phyloP scores from a whole-genome alignment of 129 eudicot species.

The Silybum marianum region DNA sequence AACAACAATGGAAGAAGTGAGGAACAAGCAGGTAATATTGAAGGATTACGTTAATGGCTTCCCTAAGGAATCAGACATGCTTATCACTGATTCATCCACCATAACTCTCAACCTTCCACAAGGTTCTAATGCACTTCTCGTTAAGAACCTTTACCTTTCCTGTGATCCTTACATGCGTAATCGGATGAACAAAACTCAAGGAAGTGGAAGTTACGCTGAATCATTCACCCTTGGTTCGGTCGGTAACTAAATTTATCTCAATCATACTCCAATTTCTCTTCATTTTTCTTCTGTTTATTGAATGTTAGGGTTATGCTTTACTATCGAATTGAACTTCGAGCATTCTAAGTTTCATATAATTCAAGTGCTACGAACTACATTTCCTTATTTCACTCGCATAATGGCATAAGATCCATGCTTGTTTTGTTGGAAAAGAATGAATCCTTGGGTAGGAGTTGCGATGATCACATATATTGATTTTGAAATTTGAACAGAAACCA shows the following conservation, averaged over 20 bases:
- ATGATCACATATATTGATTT: no score
- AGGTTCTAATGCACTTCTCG: constrained; percentile 10
- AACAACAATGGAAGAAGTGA: constrained; percentile 21
- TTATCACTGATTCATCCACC: background rate
- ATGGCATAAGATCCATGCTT: no score
- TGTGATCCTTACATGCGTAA: constrained; percentile 34
- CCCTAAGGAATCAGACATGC: constrained; percentile 25
- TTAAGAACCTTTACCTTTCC: constrained; percentile 29
- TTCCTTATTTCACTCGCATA: no score
- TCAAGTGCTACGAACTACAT: background rate
- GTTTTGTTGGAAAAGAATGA: no score
- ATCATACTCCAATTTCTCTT: background rate
- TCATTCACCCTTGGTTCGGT: constrained; percentile 33
- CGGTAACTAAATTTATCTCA: background rate
- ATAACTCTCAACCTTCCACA: constrained; percentile 9
- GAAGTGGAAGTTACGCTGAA: constrained; percentile 3
- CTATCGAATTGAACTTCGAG: background rate
- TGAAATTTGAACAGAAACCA: no score
- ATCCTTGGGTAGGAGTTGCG: no score
- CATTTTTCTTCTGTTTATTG: background rate
- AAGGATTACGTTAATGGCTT: constrained; percentile 27
- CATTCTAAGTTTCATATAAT: background rate
- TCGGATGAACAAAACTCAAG: constrained; percentile 20
- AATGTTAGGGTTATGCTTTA: background rate
- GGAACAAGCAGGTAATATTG: constrained; percentile 15